A percentile compares a stretch with the other conserved stretches of the same genome.
Conservation (phyloP, 805 yeast genomes). For the Saccharomycopsis sp. region DNA sequence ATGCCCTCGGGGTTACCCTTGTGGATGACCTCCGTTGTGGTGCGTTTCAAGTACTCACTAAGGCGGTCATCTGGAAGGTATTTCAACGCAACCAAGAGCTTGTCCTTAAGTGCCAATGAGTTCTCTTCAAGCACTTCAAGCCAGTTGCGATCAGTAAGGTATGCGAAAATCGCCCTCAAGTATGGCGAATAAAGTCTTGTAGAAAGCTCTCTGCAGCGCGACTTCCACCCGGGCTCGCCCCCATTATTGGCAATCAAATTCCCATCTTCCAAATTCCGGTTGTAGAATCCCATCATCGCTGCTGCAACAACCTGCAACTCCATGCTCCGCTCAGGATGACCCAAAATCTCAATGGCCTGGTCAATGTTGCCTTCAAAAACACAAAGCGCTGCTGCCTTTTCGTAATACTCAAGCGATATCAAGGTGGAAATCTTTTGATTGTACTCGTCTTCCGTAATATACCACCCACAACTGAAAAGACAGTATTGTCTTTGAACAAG, state of each 20-base stretch:
- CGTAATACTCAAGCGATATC: conserved; percentile 50
- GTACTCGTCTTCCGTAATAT: conserved; percentile 63
- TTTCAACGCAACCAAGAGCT: conserved; percentile 84
- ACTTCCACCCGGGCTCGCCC: conserved; percentile 79
- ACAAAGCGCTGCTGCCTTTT: conserved; percentile 97
- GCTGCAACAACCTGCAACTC: conserved; percentile 57
- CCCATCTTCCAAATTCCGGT: conserved; percentile 33
- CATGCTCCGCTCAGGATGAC: conserved; percentile 23
- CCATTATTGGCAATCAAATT: conserved; percentile 22
- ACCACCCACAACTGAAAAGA: conserved; percentile 85
- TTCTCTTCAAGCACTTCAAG: conserved; percentile 90
- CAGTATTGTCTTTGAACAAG: conserved; percentile 69
- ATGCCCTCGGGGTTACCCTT: conserved; percentile 89
- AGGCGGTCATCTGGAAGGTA: conserved; percentile 76
- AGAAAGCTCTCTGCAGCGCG: conserved; percentile 81
- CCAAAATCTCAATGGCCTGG: conserved; percentile 70
- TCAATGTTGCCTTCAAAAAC: conserved; percentile 85
- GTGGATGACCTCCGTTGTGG: conserved; percentile 60
- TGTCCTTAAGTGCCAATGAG: conserved; percentile 77
- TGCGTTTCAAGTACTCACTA: conserved; percentile 56
- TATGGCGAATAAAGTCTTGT: conserved; percentile 87
- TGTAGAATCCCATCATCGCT: conserved; percentile 84
- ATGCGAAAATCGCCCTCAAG: conserved; percentile 85
- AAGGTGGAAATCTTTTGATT: conserved; percentile 57
- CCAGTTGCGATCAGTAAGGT: conserved; percentile 91